phyloP scores from a whole-genome alignment of 192 early-diverging fungal genomes.

The Coemansia sp. region DNA sequence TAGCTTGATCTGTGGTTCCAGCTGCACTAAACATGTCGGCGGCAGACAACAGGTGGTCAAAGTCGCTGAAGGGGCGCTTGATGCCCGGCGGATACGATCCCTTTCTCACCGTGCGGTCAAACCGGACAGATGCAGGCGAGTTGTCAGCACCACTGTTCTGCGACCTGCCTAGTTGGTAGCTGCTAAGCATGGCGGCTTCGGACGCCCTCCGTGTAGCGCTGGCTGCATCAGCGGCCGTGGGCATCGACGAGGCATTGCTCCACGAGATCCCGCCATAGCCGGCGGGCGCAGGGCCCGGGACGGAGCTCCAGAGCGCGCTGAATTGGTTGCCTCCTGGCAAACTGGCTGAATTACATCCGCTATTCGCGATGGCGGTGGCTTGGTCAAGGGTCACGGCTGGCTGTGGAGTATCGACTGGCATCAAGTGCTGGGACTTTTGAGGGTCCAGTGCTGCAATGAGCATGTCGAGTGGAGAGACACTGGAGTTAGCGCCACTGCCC shows the following conservation, averaged over 20 bases:
- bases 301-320: background rate
- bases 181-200: slow-evolving; percentile 12
- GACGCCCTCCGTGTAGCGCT: slow-evolving; percentile 10
- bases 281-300: background rate
- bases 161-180: slow-evolving; percentile 33
- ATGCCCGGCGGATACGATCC: slow-evolving; percentile 32
- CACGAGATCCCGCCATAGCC: slow-evolving; percentile 8
- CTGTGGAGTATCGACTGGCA: background rate
- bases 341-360: background rate
- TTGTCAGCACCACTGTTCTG: background rate
- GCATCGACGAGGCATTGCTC: slow-evolving; percentile 3
- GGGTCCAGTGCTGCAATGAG: slow-evolving; percentile 48
- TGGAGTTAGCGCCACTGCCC: slow-evolving; percentile 12
- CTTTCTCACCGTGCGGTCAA: slow-evolving; percentile 9
- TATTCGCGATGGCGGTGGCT: background rate
- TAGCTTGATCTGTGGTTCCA: background rate
- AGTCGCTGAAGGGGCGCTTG: slow-evolving; percentile 44
- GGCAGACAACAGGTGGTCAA: slow-evolving; percentile 41
- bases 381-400: background rate
- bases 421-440: slow-evolving; percentile 15
- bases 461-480: slow-evolving; percentile 47
- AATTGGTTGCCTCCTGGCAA: background rate
- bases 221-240: background rate
- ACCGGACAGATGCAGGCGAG: background rate
- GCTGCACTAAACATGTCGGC: slow-evolving; percentile 31